Evolutionary conservation across 345 rosid species (phyloP).

Genomic region (Turritis glabra): DNA sequence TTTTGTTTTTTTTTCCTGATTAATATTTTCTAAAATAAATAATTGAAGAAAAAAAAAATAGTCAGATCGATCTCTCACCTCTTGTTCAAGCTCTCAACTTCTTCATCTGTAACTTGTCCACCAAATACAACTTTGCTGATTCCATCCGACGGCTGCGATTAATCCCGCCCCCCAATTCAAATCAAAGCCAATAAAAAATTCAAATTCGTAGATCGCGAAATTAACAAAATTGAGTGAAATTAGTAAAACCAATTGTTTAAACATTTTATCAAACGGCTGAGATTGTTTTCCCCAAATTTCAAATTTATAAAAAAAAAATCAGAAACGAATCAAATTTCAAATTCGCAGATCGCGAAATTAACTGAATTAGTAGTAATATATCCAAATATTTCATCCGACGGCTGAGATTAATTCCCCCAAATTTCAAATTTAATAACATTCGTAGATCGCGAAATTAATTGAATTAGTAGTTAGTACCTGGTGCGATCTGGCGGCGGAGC

Average conservation of each 20-base stretch:
- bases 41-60: background rate
- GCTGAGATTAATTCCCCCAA: background rate
- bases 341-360: background rate
- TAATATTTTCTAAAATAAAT: background rate
- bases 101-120: conserved; percentile 98
- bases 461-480: conserved; percentile 51
- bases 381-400: background rate
- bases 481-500: conserved; percentile 55
- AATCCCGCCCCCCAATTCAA: background rate
- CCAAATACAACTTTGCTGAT: conserved; percentile 95
- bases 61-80: conserved; percentile 74
- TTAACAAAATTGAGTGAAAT: background rate
- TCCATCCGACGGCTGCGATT: conserved; percentile 85
- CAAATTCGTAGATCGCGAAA: background rate
- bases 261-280: conserved; percentile 65
- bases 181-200: background rate
- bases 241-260: too few relatives aligned
- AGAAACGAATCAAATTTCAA: background rate
- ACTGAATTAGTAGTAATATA: background rate
- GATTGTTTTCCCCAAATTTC: background rate
- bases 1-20: background rate
- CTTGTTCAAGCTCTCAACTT: conserved; percentile 78
- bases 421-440: too few relatives aligned
- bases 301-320: background rate
- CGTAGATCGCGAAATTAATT: background rate